Base-by-base conservation (phyloP, 1,139 yeast species). In the Magnusiomyces suaveolens region DNA sequence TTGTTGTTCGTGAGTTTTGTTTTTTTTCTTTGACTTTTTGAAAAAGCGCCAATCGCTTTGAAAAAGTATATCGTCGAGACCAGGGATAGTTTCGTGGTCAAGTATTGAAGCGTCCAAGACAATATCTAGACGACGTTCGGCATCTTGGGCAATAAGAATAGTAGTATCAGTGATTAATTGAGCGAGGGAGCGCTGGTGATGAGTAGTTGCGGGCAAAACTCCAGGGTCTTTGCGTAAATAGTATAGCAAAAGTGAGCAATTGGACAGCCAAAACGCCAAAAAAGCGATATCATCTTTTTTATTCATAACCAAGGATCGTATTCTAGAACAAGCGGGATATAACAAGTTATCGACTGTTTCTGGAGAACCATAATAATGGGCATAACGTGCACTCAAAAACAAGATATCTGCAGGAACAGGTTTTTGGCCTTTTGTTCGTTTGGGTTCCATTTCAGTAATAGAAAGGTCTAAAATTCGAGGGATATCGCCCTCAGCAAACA, bases 1-100 rank as follows among this genome's bases (percentile, higher is more conserved):
- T 60, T 81, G 87, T 54, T 82, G 85, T 33, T 73, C 69, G 54
- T 67, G 72, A 8, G 66, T 60, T 58, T 64, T 64, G 25, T 62
- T 66, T 44, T 60, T 62, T 24, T 24, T 41, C 16, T 32, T 23
- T 8, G 12, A 8, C 38, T 60, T 54, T 26, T 66, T 60, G 63
- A 74, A 74, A 2, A 74, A 55, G 41, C 67, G 63, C 78, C 78
- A 74, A 51, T 73, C 76, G 48, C 70, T 67, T 54, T 73, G 74
- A 62, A 71, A 74, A 52, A 65, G 65, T 39, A 74, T 71, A 29
- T 67, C 66, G 46, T 70, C 71, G 52, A 74, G 61, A 1, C 76
- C 78, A 1, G 76, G 77, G 43, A 74, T 73, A n/a, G 75, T 72
- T 41, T 72, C 73, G 57, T 67, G 72, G 56, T 74, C 75, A 24